Percentiles rank a stretch among this genome's conserved stretches.
Conservation (phyloP, 139 green algal species). For the Klebsormidium nitens region DNA sequence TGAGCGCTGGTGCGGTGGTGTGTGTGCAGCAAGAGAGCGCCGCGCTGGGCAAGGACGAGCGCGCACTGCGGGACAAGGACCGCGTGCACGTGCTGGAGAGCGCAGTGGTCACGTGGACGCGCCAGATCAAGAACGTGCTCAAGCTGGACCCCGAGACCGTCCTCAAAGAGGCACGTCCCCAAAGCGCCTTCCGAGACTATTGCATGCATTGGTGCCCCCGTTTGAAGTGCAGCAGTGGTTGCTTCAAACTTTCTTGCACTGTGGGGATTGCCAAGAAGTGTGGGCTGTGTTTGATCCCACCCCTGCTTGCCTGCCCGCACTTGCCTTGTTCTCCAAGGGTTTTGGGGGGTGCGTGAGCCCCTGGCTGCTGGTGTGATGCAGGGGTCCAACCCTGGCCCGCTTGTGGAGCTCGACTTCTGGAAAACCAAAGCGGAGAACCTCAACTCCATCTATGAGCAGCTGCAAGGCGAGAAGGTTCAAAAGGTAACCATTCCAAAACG, state of each 20-base stretch:
- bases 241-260: too few species aligned
- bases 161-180: slow-evolving; percentile 42
- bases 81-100: slow-evolving; percentile 81
- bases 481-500: slow-evolving; percentile 44
- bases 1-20: background rate
- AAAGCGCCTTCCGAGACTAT: background rate
- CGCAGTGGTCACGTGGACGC: slow-evolving; percentile 76
- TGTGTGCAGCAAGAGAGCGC: background rate
- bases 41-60: slow-evolving; percentile 24
- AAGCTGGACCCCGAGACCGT: slow-evolving; percentile 63
- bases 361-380: background rate
- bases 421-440: slow-evolving; percentile 67
- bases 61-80: slow-evolving; percentile 59
- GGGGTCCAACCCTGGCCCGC: slow-evolving; percentile 58
- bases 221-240: too few species aligned
- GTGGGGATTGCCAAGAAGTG: too few species aligned
- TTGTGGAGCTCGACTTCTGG: slow-evolving; percentile 86
- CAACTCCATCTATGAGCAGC: slow-evolving; percentile 76
- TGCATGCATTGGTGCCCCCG: background rate
- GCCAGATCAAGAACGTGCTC: slow-evolving; percentile 88
- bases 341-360: too few species aligned
- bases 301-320: too few species aligned
- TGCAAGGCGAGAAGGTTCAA: slow-evolving; percentile 51
- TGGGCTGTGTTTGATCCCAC: too few species aligned
- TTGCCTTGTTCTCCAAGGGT: too few species aligned